Base-by-base conservation (phyloP, 169 alveolate species). In the Plasmodium berghei region DNA sequence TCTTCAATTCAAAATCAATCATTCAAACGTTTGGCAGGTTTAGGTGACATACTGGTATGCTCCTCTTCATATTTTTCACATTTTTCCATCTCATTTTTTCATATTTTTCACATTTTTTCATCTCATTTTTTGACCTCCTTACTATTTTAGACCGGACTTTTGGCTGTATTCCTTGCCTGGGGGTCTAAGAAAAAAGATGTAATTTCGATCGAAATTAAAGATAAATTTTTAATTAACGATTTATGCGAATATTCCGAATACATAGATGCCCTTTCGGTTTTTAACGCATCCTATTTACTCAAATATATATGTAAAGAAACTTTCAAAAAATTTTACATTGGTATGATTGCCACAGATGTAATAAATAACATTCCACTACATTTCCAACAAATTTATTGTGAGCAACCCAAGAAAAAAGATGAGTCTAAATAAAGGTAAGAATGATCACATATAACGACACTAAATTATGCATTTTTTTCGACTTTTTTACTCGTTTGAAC, bases 161-260 rank as follows among this genome's bases (percentile, higher is more conserved):
- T 94, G 18, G 96, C 94, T 61, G 88, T 92, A 61, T 95, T 96
- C 20, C 87, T 72, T 12, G 45, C 90, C 61, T 45, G 92, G 69
- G 97, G 96, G 1, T 89, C 96, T 14, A 66, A 80, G 62, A 97
- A 97, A 87, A 92, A 98, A 85, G 58, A 26, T 20, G 22, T 2
- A 1, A 1, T 77, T 26, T 62, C 71, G 91, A 97, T 28, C 96
- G 97, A 66, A 97, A 97, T n/a, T 90, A 95, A 75, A 97, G 98
- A n/a, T 97, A 94, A 87, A 55, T 94, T 67, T 77, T 94, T 56
- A 56, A 94, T 67, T 97, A 98, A 14, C 73, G 92, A 46, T 80
- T 92, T 73, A 95, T 94, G 40, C 28, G 95, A 1, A 92, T 93
- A 85, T 42, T 22, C 16, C 56, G 89, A 87, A 9, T 86, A 72